Percentiles rank a stretch among this genome's conserved stretches.
Evolutionary conservation across 495 filamentous ascomycete species (phyloP).

Genomic region (Penicillium turbatum): DNA sequence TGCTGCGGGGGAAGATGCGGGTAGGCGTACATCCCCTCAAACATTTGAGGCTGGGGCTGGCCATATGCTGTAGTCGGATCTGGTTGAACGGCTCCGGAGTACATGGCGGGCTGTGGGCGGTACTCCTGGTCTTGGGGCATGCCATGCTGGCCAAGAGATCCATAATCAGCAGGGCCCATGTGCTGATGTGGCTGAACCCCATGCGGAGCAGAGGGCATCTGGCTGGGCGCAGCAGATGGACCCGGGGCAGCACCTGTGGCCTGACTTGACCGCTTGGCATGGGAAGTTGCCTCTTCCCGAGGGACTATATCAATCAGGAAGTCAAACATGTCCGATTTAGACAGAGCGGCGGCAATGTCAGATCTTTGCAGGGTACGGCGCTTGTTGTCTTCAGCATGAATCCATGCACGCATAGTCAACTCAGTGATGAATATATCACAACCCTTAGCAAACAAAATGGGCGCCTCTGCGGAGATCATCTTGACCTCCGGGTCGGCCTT

Average conservation of each 20-base stretch:
- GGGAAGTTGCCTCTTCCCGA: constrained; percentile 81
- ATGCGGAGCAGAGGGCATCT: constrained; percentile 59
- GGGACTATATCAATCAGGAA: constrained; percentile 99
- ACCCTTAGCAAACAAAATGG: constrained; percentile 96
- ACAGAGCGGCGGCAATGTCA: constrained; percentile 90
- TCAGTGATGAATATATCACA: constrained; percentile 99
- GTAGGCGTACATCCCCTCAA: constrained; percentile 83
- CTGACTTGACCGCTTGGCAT: constrained; percentile 71
- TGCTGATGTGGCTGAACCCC: constrained; percentile 58
- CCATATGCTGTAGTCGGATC: constrained; percentile 66
- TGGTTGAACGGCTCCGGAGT: constrained; percentile 67
- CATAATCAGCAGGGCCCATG: constrained; percentile 66
- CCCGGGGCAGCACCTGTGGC: constrained; percentile 50
- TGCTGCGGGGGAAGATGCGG: constrained; percentile 78
- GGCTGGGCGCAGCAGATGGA: constrained; percentile 41
- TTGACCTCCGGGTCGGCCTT: constrained; percentile 99
- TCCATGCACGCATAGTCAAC: constrained; percentile 99
- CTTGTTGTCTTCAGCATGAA: constrained; percentile 98
- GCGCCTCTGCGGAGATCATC: constrained; percentile 98
- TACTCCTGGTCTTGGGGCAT: constrained; percentile 73
- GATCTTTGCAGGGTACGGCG: constrained; percentile 89
- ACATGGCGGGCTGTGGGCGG: constrained; percentile 70
- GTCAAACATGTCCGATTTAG: constrained; percentile 99
- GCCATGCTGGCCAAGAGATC: constrained; percentile 54
- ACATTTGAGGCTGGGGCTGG: constrained; percentile 74